Conservation (phyloP, 2,329 filamentous ascomycete genomes). For the Stromatinia cepivora region DNA sequence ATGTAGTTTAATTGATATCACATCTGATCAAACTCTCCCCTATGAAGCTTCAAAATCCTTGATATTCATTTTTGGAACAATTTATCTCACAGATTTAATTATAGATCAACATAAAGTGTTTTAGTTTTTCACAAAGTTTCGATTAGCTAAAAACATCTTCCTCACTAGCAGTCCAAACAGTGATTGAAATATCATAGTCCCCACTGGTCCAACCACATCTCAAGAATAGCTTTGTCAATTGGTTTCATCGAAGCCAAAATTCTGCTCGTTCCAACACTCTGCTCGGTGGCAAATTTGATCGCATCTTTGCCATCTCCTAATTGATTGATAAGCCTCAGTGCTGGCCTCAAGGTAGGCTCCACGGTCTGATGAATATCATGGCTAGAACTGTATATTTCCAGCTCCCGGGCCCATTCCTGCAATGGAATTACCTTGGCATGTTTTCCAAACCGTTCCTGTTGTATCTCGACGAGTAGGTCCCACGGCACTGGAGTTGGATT, state of each 20-base stretch:
- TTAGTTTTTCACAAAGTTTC: no score
- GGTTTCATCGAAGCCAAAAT: neutral
- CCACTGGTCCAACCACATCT: neutral
- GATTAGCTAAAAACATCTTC: no score
- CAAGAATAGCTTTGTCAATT: neutral
- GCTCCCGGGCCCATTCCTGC: neutral
- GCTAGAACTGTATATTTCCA: neutral
- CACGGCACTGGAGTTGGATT: neutral
- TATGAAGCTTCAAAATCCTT: no score
- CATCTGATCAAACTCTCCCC: no score
- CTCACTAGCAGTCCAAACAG: no score
- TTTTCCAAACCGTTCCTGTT: neutral
- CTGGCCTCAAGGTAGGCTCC: neutral
- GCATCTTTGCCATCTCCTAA: neutral
- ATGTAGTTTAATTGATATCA: no score
- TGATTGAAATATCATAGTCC: neutral
- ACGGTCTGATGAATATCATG: neutral
- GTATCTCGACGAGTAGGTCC: neutral
- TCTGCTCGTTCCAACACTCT: neutral
- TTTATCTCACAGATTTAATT: no score
- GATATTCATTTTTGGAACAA: no score
- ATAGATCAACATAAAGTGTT: no score
- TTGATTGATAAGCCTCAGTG: neutral
- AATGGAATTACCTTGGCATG: neutral
- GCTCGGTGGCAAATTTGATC: constrained; percentile 1